phyloP scores from a whole-genome alignment of 352 stramenopile genomes.

The Pseudoperonospora humuli region DNA sequence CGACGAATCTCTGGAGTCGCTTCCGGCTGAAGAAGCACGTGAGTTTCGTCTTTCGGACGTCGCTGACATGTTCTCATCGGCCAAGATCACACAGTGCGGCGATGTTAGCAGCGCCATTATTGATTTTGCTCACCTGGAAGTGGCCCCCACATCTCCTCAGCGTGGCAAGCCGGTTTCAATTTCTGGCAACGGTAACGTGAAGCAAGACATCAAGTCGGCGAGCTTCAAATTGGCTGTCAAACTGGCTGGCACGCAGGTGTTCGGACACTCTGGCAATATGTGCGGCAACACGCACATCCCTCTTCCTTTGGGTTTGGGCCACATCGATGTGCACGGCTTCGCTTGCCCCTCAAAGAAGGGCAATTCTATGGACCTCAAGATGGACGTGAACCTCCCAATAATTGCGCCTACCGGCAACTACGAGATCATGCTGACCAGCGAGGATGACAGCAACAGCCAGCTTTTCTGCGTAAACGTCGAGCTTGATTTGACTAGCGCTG shows the following conservation, averaged over 20 bases:
- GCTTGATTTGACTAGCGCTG: constrained; percentile 40
- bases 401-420: constrained; percentile 79
- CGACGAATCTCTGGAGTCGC: constrained; percentile 20
- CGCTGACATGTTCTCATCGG: constrained; percentile 43
- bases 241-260: constrained; percentile 63
- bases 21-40: constrained; percentile 18
- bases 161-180: constrained; percentile 72
- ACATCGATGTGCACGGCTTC: constrained; percentile 83
- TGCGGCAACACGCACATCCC: constrained; percentile 76
- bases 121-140: constrained; percentile 58
- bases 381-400: constrained; percentile 74
- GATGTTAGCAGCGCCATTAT: constrained; percentile 56
- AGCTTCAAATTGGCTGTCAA: constrained; percentile 71
- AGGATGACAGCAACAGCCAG: constrained; percentile 29
- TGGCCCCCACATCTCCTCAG: constrained; percentile 55
- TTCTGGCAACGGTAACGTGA: constrained; percentile 58
- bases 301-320: constrained; percentile 69
- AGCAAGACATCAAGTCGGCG: constrained; percentile 50
- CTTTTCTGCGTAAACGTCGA: constrained; percentile 80
- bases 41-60: constrained; percentile 24
- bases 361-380: constrained; percentile 57
- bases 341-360: constrained; percentile 59
- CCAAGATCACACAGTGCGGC: constrained; percentile 77
- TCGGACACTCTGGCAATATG: constrained; percentile 59
- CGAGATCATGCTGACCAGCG: constrained; percentile 65